These are phyloP conservation scores for Didymella glomerata DNA, from an alignment of 2,329 filamentous ascomycete species.

Conservation along the genomic window DNA sequence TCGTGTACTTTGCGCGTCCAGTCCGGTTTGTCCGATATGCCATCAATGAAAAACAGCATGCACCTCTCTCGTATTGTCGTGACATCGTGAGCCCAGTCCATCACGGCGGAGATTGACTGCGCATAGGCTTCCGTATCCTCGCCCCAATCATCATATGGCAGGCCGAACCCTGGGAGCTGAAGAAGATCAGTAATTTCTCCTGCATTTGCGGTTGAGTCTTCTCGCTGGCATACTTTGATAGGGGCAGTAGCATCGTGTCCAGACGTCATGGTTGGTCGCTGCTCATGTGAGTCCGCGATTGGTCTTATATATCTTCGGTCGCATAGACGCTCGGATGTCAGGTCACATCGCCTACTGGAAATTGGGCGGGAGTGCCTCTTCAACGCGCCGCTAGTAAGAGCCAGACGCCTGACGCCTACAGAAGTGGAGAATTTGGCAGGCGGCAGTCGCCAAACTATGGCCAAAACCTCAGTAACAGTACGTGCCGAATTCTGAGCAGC, in stretches of 20 bases:
- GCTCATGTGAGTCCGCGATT: not conserved
- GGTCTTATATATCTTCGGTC: not conserved
- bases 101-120: constrained; percentile 9
- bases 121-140: constrained; percentile 1
- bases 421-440: not conserved
- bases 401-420: constrained; percentile 4
- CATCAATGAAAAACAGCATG: constrained; percentile 52
- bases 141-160: constrained; percentile 8
- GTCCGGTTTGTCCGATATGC: constrained; percentile 50
- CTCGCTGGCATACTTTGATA: constrained; percentile 1
- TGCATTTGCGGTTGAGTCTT: not conserved
- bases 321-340: not conserved
- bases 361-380: not conserved
- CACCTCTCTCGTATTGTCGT: constrained; percentile 47
- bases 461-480: not conserved
- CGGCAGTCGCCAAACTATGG: not conserved
- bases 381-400: not conserved
- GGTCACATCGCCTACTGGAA: not conserved
- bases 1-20: constrained; percentile 54
- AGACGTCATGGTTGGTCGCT: not conserved
- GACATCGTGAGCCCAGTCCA: constrained; percentile 4
- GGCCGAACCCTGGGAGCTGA: constrained; percentile 17
- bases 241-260: not conserved
- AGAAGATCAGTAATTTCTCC: constrained; percentile 40
- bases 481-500: not conserved